Evolutionary conservation across 768 basidiomycete genomes (phyloP), one percentile per base, ranked within the genome.

Genomic region (Terana coerulea): DNA sequence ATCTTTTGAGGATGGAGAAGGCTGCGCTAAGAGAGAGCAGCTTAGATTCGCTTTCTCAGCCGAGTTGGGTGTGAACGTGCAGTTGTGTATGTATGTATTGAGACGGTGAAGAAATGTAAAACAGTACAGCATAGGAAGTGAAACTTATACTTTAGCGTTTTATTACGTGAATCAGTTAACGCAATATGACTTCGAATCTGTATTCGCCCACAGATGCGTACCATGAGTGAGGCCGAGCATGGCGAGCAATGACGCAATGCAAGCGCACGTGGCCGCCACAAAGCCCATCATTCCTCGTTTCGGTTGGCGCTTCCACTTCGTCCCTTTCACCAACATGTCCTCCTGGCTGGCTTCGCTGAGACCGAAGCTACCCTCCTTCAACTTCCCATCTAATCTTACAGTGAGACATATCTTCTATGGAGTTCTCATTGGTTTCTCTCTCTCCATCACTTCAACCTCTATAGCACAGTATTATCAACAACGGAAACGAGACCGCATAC

Each of bases 371-470:
- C 5, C 34, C 1, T 12, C 28, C 11, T 21, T 46, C 7, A 29
- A 31, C 1, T 19, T 34, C 10, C 45, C 45, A 1, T 21, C 28
- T 19, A 17, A 7, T 21, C 30, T 46, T 3, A 46, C 30, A 5
- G 30, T 33, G 9, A 67, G 66, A 5, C 70, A 73, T 35, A 31
- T 78, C 0, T 57, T 73, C 30, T 74, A 66, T 36, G 86, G 86
- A 49, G 63, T 93, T 26, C 47, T 92, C 30, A 62, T 92, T 14
- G 94, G 93, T 0, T 76, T 93, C 54, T 84, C 86, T 0, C 69
- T 95, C 35, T 90, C 91, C 0, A 52, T 88, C 3, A 84, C 90
- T 0, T 80, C 83, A 5, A 83, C 85, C 1, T 82, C 88, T 1
- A 56, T 89, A 21, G 74, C 78, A 2, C 67, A 76, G 5, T 81